Percentiles rank a stretch among this genome's conserved stretches.
phyloP scores from a whole-genome alignment of 305 asterid genomes.

The Solanum hybrid region DNA sequence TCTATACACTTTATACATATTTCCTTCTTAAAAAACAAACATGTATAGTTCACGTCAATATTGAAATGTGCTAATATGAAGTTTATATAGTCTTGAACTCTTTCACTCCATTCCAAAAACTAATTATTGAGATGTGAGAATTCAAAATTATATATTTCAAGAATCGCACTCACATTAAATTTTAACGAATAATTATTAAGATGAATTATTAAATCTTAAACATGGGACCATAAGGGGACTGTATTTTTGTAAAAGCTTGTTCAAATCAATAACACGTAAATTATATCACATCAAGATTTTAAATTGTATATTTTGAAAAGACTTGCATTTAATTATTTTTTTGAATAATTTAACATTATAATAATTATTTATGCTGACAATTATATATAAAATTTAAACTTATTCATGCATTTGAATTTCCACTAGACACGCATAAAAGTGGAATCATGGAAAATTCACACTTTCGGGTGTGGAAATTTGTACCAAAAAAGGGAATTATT shows the following conservation, averaged over 20 bases:
- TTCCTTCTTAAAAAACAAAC: no score
- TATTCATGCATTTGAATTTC: neutral
- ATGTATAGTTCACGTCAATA: neutral
- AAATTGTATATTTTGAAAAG: neutral
- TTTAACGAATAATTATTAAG: neutral
- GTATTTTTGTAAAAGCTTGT: neutral
- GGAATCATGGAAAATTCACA: neutral
- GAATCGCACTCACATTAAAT: neutral
- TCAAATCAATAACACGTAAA: neutral
- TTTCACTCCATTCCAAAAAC: no score
- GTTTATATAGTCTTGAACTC: neutral
- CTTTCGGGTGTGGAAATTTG: neutral
- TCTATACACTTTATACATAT: neutral
- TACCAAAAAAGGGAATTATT: neutral
- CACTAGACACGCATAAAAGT: neutral
- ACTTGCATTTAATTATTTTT: neutral
- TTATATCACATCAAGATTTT: neutral
- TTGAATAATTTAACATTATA: neutral
- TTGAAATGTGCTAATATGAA: neutral
- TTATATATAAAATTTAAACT: neutral
- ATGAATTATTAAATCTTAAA: neutral
- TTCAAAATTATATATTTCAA: neutral
- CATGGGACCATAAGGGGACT: neutral
- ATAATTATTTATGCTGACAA: neutral
- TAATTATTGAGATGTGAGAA: neutral